Base-by-base conservation (phyloP, 495 filamentous ascomycete genomes). In the Tuber microsphaerosporum region DNA sequence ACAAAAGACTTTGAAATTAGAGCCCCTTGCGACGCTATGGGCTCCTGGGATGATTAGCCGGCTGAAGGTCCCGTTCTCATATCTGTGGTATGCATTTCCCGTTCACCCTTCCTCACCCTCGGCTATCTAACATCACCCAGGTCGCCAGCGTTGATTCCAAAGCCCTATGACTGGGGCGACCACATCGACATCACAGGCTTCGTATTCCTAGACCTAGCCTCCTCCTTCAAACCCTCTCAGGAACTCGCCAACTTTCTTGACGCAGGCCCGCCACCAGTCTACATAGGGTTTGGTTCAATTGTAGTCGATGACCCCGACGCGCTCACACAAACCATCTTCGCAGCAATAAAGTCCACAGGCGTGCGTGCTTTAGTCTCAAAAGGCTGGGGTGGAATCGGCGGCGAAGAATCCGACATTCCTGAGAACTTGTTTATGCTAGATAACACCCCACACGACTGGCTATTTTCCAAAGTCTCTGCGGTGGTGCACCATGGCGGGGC, bases 221-320 rank as follows among this genome's bases (percentile, higher is more conserved):
- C 88, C 7, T 85, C 83, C 45, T 91, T 89, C 81, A 85, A 85
- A 19, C 90, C 90, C 0, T 87, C 88, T 0, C 83, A 87, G 0
- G 84, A 86, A 0, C 85, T 91, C 16, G 84, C 84, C 6, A 76
- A 85, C 1, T 91, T 91, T 75, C 84, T 91, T 1, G 85, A 86
- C 1, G 85, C 84, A 0, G 89, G 89, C 0, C 75, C 81, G 37
- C 86, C 84, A 45, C 89, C 89, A 0, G 82, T 91, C 2, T 91
- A 91, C 75, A 91, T 91, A 71, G 90, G 90, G 17, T 91, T 91
- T 74, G 90, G 90, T 19, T 90, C 88, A 6, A 91, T 91, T 77
- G 89, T 91, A 6, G 90, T 91, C 6, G 90, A 91, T 65, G 88
- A 91, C 77, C 86, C 90, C 0, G 86, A 91, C 56, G 83, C 83